Evolutionary conservation across 2,329 filamentous ascomycete genomes (phyloP), one percentile per base, ranked within the genome.

Genomic region (Monilinia fructigena): DNA sequence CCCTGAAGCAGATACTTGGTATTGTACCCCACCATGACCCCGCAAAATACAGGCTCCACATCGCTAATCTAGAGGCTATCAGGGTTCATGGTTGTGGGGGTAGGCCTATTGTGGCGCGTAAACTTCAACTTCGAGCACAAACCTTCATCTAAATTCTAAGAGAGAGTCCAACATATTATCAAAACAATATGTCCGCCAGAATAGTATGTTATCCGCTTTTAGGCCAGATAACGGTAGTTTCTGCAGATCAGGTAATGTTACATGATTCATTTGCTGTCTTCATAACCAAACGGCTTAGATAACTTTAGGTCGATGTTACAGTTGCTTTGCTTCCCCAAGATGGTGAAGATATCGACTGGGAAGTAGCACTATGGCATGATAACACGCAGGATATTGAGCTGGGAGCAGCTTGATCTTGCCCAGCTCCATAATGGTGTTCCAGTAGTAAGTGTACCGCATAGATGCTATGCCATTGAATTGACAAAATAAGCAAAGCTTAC

Each of bases 301-400:
- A 11, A 31, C 14, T 26, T 26, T 28, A 65, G 55, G 18, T 65
- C 12, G 18, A 38, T 14, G 28, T 65, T 18, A 65, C 63, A n/a
- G 55, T 65, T 28, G 55, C 26, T 8, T 35, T 60, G 7, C n/a
- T 45, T 52, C 63, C 55, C 11, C 11, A 45, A 2, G 12, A 35
- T 26, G 63, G 4, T 55, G 38, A 18, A 23, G 38, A 63, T 8
- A 31, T 18, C 8, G 20, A 50, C 10, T 66, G 64, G 64, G 64
- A 62, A 7, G 64, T 55, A 12, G 64, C 56, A 23, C 4, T 66
- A 6, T 66, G 64, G 64, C 48, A 66, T 28, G 45, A 63, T 12
- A 40, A 55, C 14, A 7, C 20, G 6, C 14, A 47, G 14, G 20
- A 47, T 18, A 42, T 53, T 53, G 38, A 42, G 18, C 18, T 66